Conservation (phyloP, 139 green algal genomes). For the Spirogloea muscicola region DNA sequence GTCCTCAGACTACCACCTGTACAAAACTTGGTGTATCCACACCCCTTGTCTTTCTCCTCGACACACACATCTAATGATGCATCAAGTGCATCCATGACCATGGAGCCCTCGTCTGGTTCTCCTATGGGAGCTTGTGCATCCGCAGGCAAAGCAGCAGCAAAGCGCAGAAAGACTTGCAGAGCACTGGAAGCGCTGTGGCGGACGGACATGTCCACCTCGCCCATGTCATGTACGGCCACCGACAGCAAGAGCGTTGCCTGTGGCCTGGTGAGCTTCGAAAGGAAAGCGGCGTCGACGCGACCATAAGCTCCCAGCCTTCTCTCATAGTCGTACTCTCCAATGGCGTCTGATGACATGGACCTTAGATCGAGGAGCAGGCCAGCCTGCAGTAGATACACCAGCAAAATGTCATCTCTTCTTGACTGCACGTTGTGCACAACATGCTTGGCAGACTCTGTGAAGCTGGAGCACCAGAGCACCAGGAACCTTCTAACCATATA, state of each 20-base stretch:
- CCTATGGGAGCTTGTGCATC: neutral
- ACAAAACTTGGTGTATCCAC: too few species aligned
- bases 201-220: constrained; percentile 26
- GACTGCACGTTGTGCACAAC: neutral
- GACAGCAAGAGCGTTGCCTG: constrained; percentile 8
- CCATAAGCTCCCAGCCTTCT: constrained; percentile 23
- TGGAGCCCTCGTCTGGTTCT: too few species aligned
- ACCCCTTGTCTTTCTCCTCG: neutral
- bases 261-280: neutral
- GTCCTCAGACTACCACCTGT: too few species aligned
- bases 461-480: neutral
- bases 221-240: constrained; percentile 15
- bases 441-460: too few species aligned
- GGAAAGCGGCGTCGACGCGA: neutral
- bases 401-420: neutral
- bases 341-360: neutral
- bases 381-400: neutral
- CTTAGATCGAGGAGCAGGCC: constrained; percentile 19
- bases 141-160: constrained; percentile 6
- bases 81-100: too few species aligned
- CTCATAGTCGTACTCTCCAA: constrained; percentile 37
- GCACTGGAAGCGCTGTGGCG: constrained; percentile 5
- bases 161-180: constrained; percentile 12
- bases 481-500: neutral
- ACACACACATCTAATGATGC: too few species aligned